A percentile compares a stretch with the other conserved stretches of the same genome.
These are phyloP conservation scores for Comarum palustre DNA, from an alignment of 306 rosid species.

Conservation along the genomic window DNA sequence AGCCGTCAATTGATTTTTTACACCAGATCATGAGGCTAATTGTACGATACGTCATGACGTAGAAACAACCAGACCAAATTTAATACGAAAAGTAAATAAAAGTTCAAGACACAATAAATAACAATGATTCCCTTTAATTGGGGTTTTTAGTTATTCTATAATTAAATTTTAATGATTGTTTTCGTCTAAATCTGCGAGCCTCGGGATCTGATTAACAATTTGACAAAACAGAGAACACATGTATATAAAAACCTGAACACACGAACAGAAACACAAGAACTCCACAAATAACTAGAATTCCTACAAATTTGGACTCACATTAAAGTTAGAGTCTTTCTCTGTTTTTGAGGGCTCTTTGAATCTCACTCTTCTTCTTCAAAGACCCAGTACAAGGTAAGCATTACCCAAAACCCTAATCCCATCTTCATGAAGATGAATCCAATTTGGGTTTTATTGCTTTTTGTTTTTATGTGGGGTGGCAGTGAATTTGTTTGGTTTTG, in stretches of 20 bases:
- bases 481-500: constrained; percentile 46
- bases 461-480: constrained; percentile 9
- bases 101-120: constrained; percentile 13
- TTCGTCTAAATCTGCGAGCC: constrained; percentile 19
- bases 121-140: constrained; percentile 18
- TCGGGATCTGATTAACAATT: constrained; percentile 30
- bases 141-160: not conserved
- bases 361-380: constrained; percentile 38
- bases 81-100: not conserved
- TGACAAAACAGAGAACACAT: constrained; percentile 3
- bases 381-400: constrained; percentile 31
- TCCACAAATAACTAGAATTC: constrained; percentile 23
- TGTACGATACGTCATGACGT: not conserved
- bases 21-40: not conserved
- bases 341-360: constrained; percentile 33
- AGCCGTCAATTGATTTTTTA: not conserved
- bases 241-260: constrained; percentile 15
- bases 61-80: not conserved
- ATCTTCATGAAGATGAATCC: constrained; percentile 14
- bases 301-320: constrained; percentile 51
- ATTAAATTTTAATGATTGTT: constrained; percentile 9
- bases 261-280: constrained; percentile 19
- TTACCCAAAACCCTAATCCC: constrained; percentile 54
- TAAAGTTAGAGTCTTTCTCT: constrained; percentile 16
- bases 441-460: constrained; percentile 11